Base-by-base conservation (phyloP, 2,329 filamentous ascomycete species). In the Trichoderma semiorbis region DNA sequence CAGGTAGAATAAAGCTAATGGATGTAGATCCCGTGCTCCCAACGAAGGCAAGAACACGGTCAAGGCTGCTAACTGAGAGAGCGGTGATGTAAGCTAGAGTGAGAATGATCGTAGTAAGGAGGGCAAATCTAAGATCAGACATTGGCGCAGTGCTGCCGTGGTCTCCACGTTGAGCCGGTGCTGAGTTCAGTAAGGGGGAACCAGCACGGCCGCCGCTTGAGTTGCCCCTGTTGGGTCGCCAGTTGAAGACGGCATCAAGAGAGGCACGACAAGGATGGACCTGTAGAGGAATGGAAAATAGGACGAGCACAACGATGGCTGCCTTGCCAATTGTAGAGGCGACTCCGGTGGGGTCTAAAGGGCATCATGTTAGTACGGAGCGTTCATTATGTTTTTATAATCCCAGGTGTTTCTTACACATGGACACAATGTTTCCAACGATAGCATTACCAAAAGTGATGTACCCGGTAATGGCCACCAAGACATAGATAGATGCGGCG, bases 201-300 rank as follows among this genome's bases (percentile, higher is more conserved):
- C 78, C 83, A 76, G 82, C 78, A 18, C 83, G 81, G 57, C 78
- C 79, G 74, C 75, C 80, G 64, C 74, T 78, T 70, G 75, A 77
- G 73, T 85, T 83, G 14, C 47, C 75, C 24, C 83, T 78, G 75
- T 84, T 86, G 11, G 94, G 94, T 8, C 94, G 90, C 95, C 96
- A 98, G 82, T 93, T 95, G 66, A 97, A 83, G n/a, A 98, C 93
- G 0, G 96, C 95, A 78, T 98, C 94, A 32, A 98, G 85, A 18
- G 93, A 97, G n/a, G 96, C 96, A 73, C 96, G 91, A 83, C 96
- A 98, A 0, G 96, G 96, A 79, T 99, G 96, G 47, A 97, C 92
- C 81, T 99, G 96, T 1, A 99, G 88, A 1, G 96, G 96, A 73
- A 98, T 95, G 18, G 94, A 97, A 80, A 99, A 98, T 81, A 97